Base-by-base conservation (phyloP, 768 basidiomycete genomes). In the Postia placenta region DNA sequence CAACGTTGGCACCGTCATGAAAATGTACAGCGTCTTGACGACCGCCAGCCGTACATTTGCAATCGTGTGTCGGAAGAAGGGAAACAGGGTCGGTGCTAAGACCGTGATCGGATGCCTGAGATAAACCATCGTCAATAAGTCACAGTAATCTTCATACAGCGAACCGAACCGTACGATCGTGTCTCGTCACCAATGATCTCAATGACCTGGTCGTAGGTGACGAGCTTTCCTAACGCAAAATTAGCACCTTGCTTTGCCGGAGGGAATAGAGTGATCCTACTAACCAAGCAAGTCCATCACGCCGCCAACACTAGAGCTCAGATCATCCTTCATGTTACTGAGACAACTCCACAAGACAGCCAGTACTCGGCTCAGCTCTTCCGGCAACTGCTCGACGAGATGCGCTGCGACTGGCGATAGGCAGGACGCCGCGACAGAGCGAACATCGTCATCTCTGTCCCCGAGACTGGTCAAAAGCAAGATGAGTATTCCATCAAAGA, bases 51-150 rank as follows among this genome's bases (percentile, higher is more conserved):
- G 90, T 47, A 99, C 96, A 52, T 85, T 86, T 1, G 87, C 68
- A 59, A 99, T 98, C 0, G 95, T 94, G 65, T 99, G 96, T 15
- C 96, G 89, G 69, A 97, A 94, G 75, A 95, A 97, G 3, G 95
- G 91, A 68, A 92, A 98, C 4, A 95, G 70, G 1, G 87, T 89
- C 2, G 88, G 87, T 5, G 94, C 87, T 48, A 96, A 78, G 2
- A 76, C 77, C n/a, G 83, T 75, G 25, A 97, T 75, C 3, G 92
- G 86, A 41, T 84, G 71, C n/a, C 91, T 93, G 24, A 44, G 9
- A 6, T n/a, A n/a, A 44, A 12, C 5, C 4, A 11, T 3, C 33
- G 17, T 40, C 11, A 40, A 40, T 17, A 40, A 40, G 11, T 35
- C n/a, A 9, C 33, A n/a, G n/a, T n/a, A n/a, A n/a, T n/a, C n/a